Base-by-base conservation (phyloP, 768 basidiomycete genomes). In the Amanita polypyramis region DNA sequence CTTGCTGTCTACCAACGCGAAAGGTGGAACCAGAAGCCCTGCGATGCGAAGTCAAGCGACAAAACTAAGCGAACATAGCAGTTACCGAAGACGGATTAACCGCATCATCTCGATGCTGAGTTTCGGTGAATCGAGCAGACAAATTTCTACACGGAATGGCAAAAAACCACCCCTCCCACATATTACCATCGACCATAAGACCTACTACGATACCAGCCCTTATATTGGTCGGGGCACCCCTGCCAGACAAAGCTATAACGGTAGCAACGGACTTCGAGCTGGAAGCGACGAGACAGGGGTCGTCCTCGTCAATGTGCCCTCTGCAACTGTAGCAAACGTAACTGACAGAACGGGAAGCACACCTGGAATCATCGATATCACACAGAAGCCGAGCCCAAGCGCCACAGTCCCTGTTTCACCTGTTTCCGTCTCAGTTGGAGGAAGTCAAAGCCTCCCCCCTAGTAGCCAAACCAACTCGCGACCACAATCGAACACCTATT, bases 381-480 rank as follows among this genome's bases (percentile, higher is more conserved):
- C 29, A 2, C 44, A 20, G 7, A 45, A 36, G 20, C 23, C 44
- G 1, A 45, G 44, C 23, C 44, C 44, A 8, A 23, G 34, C 20
- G 44, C 44, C 10, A 35, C 44, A 7, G 33, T 45, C 30, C 44
- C 44, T 34, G 44, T 45, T 45, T 45, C 44, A 14, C 44, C 44
- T 9, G 17, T 21, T 45, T 21, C 33, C 14, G 30, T n/a, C 11
- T 45, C 44, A 12, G 33, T 34, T 1, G 41, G 41, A 15, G n/a
- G 27, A 6, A 27, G 32, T 3, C 44, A 45, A 23, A 45, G 44
- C 20, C 44, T 21, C 12, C 21, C 12, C 9, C 17, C 23, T n/a
- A 35, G 44, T 23, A 36, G 44, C 21, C 44, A 45, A 35, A 36
- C 15, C 34, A 33, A 20, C 33, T 45, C 33, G 21, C 34, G 33